Conservation (phyloP, 768 basidiomycete species). For the Serendipita sp. region DNA sequence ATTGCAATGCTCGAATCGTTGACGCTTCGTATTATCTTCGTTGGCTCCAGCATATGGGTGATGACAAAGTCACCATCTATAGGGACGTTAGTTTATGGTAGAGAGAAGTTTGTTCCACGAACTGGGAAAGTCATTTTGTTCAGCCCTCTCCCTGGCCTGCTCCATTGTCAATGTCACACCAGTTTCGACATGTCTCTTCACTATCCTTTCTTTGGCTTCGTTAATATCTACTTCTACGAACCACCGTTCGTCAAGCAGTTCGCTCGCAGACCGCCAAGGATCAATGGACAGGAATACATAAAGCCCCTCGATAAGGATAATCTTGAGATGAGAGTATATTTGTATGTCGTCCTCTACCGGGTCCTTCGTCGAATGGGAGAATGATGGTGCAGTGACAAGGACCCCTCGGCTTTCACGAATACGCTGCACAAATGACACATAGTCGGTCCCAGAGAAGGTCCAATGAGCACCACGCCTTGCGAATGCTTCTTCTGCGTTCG, state of each 20-base stretch:
- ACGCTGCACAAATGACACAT: constrained; percentile 45
- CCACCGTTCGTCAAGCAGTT: constrained; percentile 61
- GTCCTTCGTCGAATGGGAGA: constrained; percentile 79
- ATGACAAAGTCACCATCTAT: constrained; percentile 31
- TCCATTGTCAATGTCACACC: constrained; percentile 50
- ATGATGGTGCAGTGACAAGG: constrained; percentile 51
- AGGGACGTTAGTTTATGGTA: neutral
- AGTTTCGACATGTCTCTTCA: constrained; percentile 58
- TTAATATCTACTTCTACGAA: constrained; percentile 43
- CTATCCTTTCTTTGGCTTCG: constrained; percentile 29
- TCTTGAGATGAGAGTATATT: constrained; percentile 47
- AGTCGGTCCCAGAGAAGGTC: constrained; percentile 72
- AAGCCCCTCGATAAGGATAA: constrained; percentile 81
- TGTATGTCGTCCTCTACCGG: constrained; percentile 43
- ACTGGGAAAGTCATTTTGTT: constrained; percentile 68
- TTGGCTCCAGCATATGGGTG: constrained; percentile 24
- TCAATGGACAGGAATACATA: constrained; percentile 61
- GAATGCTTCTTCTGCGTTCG: constrained; percentile 60
- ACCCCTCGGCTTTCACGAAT: constrained; percentile 24
- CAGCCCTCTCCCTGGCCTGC: constrained; percentile 54
- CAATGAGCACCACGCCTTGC: constrained; percentile 73
- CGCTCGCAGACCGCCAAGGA: constrained; percentile 54
- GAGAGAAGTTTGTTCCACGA: neutral
- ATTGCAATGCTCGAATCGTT: constrained; percentile 21
- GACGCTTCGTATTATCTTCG: constrained; percentile 25